phyloP scores from a whole-genome alignment of 805 yeast genomes.

The Kuraishia ogatae region DNA sequence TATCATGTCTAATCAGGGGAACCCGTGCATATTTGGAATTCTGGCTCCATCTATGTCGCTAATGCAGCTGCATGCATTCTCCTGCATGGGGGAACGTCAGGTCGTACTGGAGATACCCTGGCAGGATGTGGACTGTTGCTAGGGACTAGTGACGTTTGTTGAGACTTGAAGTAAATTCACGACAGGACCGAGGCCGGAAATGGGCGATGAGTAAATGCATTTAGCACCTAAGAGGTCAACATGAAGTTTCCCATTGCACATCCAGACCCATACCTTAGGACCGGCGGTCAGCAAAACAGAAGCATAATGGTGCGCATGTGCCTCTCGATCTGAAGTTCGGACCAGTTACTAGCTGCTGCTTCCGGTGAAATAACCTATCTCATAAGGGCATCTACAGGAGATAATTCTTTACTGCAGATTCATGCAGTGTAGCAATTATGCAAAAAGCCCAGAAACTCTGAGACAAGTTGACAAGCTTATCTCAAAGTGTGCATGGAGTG shows the following conservation, averaged over 20 bases:
- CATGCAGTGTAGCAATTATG: background rate
- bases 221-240: background rate
- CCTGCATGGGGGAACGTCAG: background rate
- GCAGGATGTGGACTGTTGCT: background rate
- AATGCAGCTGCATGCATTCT: background rate
- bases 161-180: background rate
- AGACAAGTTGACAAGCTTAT: background rate
- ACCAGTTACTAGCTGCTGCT: no score
- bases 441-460: background rate
- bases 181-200: background rate
- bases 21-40: background rate
- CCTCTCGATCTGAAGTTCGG: no score
- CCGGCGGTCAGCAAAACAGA: no score
- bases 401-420: background rate
- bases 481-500: background rate
- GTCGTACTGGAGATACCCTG: background rate
- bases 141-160: background rate
- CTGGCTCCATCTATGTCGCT: background rate
- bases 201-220: background rate
- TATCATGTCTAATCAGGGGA: background rate
- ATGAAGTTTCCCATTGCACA: background rate
- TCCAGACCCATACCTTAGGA: background rate
- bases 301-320: no score
- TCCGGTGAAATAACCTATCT: no score
- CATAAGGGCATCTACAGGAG: background rate